Evolutionary conservation across 495 filamentous ascomycete genomes (phyloP).

Genomic region (Evansstolkia leycettana): DNA sequence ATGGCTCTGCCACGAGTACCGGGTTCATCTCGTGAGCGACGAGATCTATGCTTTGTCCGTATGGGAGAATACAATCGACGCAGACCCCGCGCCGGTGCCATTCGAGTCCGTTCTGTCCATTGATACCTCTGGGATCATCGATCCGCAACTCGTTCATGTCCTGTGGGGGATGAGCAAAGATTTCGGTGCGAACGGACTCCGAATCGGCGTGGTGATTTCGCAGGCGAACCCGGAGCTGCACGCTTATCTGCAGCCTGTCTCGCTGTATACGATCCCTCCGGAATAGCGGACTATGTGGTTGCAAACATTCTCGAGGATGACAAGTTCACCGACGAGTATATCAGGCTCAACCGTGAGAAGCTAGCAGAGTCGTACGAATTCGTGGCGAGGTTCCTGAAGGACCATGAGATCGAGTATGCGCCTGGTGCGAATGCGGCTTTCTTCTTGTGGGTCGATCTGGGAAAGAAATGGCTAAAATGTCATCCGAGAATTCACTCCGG

Average conservation of each 20-base stretch:
- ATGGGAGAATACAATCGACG: conserved; percentile 26
- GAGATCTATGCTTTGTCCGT: conserved; percentile 51
- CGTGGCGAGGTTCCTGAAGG: neutral
- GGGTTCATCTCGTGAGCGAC: conserved; percentile 48
- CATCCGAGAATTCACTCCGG: too few species aligned
- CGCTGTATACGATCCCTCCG: neutral
- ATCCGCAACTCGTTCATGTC: conserved; percentile 40
- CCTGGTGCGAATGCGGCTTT: conserved; percentile 36
- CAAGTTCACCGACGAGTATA: neutral
- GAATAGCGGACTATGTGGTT: neutral
- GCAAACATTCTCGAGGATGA: neutral
- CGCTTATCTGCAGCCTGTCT: neutral
- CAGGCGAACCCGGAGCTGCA: neutral
- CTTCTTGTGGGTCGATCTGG: conserved; percentile 49
- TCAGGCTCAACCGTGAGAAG: neutral
- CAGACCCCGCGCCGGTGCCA: conserved; percentile 9
- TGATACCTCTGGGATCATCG: conserved; percentile 33
- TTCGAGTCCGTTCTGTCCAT: conserved; percentile 46
- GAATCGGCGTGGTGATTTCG: neutral
- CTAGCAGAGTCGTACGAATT: neutral
- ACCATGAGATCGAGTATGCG: conserved; percentile 1
- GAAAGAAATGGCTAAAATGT: too few species aligned
- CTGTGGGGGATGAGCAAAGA: conserved; percentile 53
- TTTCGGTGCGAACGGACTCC: conserved; percentile 31
- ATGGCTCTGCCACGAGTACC: conserved; percentile 39